These are phyloP conservation scores for Mycoemilia scoparia DNA, from an alignment of 192 early-diverging fungal genomes.

Conservation along the genomic window DNA sequence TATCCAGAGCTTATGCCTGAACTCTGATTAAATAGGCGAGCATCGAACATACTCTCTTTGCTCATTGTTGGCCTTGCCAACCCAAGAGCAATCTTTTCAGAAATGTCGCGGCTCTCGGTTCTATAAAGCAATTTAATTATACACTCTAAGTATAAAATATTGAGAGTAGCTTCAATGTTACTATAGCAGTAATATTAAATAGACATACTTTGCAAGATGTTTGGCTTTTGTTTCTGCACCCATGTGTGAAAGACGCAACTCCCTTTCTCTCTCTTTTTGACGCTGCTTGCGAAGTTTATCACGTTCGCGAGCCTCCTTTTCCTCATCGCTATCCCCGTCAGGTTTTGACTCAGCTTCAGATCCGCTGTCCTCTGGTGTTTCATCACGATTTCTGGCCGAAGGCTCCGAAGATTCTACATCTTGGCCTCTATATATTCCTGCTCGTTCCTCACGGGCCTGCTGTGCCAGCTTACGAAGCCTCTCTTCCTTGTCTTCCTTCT, in stretches of 20 bases:
- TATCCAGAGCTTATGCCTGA: conserved; percentile 74
- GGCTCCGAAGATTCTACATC: conserved; percentile 4
- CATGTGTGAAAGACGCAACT: conserved; percentile 73
- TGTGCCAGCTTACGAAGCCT: conserved; percentile 78
- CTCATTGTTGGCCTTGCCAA: conserved; percentile 77
- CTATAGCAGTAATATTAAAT: no score
- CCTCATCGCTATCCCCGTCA: conserved; percentile 7
- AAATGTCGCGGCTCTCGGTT: conserved; percentile 79
- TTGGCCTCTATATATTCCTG: conserved; percentile 4
- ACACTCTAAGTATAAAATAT: no score
- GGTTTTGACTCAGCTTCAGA: conserved; percentile 2
- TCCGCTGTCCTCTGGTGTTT: background rate
- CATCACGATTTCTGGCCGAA: conserved; percentile 3
- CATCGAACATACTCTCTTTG: conserved; percentile 86
- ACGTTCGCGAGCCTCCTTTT: conserved; percentile 42
- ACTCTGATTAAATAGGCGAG: conserved; percentile 84
- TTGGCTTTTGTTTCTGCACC: conserved; percentile 73
- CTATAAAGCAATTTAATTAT: no score
- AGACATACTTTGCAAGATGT: conserved; percentile 23
- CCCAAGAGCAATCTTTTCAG: conserved; percentile 95
- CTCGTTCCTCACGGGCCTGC: conserved; percentile 76
- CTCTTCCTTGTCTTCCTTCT: conserved; percentile 89
- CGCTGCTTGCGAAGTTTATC: conserved; percentile 73
- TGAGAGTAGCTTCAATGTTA: no score
- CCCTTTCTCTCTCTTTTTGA: conserved; percentile 70